A percentile compares a stretch with the other conserved stretches of the same genome.
Conservation (phyloP, 2,329 filamentous ascomycete species). For the Myriosclerotinia scirpicola region DNA sequence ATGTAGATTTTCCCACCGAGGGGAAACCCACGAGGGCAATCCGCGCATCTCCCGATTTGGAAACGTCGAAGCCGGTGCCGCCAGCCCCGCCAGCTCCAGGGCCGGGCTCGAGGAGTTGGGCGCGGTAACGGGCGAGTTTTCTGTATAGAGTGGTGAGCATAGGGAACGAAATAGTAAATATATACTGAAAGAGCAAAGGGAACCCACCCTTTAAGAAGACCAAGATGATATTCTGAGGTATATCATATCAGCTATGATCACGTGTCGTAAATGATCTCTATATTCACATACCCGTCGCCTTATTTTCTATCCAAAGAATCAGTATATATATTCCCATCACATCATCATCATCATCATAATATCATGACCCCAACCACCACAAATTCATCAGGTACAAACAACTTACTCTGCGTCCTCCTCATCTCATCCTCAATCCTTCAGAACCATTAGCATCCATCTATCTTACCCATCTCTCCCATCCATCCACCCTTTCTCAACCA, state of each 20-base stretch:
- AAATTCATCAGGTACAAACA: neutral
- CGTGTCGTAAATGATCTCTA: constrained; percentile 26
- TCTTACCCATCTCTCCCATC: constrained; percentile 18
- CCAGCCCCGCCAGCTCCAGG: constrained; percentile 75
- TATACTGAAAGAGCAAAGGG: neutral
- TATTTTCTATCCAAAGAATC: constrained; percentile 69
- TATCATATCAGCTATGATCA: constrained; percentile 40
- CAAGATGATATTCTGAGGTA: constrained; percentile 86
- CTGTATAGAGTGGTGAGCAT: constrained; percentile 48
- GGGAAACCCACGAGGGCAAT: constrained; percentile 99
- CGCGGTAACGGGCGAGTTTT: constrained; percentile 92
- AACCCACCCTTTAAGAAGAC: constrained; percentile 88
- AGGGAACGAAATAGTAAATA: neutral
- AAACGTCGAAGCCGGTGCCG: constrained; percentile 87
- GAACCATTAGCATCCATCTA: neutral
- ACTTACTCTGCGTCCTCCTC: constrained; percentile 93
- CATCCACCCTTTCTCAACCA: neutral
- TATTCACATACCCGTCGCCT: constrained; percentile 80
- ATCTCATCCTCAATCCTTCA: constrained; percentile 98
- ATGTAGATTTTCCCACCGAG: constrained; percentile 97
- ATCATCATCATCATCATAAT: neutral
- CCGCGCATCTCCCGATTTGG: constrained; percentile 92
- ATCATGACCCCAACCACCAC: constrained; percentile 17
- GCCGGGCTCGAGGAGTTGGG: constrained; percentile 88
- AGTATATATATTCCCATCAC: neutral